Conservation (phyloP, 768 basidiomycete species). For the Boletus reticuloceps region DNA sequence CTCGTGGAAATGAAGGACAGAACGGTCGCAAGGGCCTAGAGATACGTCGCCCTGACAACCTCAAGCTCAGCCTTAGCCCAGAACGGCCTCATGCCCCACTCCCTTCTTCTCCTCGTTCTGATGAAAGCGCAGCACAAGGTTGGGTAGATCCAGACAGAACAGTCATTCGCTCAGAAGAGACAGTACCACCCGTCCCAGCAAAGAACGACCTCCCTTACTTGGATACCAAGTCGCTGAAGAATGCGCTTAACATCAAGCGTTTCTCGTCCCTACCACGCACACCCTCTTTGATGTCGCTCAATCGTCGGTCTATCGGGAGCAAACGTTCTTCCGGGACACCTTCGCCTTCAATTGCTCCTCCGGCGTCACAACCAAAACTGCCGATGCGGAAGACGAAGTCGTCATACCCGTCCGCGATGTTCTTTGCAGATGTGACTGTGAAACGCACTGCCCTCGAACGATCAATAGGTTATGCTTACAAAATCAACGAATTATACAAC, state of each 20-base stretch:
- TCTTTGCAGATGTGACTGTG: conserved; percentile 58
- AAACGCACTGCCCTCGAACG: conserved; percentile 63
- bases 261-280: conserved; percentile 63
- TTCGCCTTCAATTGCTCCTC: conserved; percentile 35
- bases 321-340: conserved; percentile 24
- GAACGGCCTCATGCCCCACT: conserved; percentile 10
- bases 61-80: conserved; percentile 5
- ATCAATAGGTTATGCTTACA: conserved; percentile 69
- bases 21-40: conserved; percentile 27
- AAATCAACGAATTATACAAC: conserved; percentile 77
- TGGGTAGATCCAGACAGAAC: conserved; percentile 20
- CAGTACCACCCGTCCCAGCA: conserved; percentile 30
- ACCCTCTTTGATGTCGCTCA: conserved; percentile 53
- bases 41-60: conserved; percentile 28
- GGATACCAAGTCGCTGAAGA: conserved; percentile 26
- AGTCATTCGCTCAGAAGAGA: conserved; percentile 13
- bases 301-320: conserved; percentile 20
- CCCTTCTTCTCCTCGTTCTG: conserved; percentile 18
- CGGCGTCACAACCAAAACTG: conserved; percentile 19
- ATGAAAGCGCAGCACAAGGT: conserved; percentile 15
- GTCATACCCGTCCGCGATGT: conserved; percentile 64
- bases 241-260: conserved; percentile 36
- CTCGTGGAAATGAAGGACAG: conserved; percentile 33
- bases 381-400: conserved; percentile 34
- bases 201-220: conserved; percentile 22